Evolutionary conservation across 1,284 basidiomycete genomes (phyloP), one percentile per base, ranked within the genome.

Genomic region (Trametes hirsuta): DNA sequence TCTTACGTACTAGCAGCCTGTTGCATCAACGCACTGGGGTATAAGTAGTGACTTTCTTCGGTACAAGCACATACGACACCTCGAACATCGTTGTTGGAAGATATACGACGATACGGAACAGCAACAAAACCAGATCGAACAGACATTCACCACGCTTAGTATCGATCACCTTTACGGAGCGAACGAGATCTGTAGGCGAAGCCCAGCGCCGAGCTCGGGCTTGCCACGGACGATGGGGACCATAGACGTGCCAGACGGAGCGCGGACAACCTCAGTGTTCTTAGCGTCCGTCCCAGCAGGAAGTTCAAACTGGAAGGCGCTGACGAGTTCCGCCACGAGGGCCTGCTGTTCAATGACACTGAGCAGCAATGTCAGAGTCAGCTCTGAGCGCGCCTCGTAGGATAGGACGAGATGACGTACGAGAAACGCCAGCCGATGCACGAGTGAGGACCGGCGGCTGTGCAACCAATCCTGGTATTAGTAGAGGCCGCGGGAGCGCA

Each of bases 281-380:
- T 41, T 40, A 22, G n/a, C 10, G 15, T 21, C 12, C 6, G 75
- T 67, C 61, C 78, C 72, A 14, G 52, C 24, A 10, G 78, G 61
- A 47, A 75, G 66, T 3, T 70, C 53, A 60, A 84, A 80, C 61
- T 84, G 78, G 56, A 84, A 84, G 42, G 75, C 74, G 44, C 75
- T 69, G 36, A 84, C 51, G 2, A 81, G 72, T 59, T 83, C 79
- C 30, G 79, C 75, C 4, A 83, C 66, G 65, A 85, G 79, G 0
- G 77, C 73, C 61, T 83, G 82, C n/a, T 85, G 71, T 61, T 85
- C 82, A 41, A 80, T 69, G 0, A 84, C 63, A 4, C 75, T 78
- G 47, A 18, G 18, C 21, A 21, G 8, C 6, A 44, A 6, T 4
- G 4, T 3, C 22, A 18, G n/a, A 30, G 37, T 24, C n/a, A 25